Evolutionary conservation across 2,329 filamentous ascomycete species (phyloP), one percentile per base, ranked within the genome.

Genomic region (Fusarium succisae): DNA sequence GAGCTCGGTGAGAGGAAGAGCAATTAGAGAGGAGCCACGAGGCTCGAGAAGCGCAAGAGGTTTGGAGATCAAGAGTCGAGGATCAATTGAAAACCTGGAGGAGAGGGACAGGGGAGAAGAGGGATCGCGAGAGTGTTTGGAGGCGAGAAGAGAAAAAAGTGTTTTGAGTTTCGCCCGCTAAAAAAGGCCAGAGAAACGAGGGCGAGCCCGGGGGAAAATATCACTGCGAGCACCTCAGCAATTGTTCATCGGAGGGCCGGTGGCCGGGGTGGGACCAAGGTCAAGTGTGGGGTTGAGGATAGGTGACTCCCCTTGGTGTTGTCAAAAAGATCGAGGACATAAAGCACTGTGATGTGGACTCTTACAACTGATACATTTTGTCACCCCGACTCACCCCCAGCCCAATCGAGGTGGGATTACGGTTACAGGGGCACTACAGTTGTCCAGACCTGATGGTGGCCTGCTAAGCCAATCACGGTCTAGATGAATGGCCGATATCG

Each of bases 401-500:
- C 22, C 48, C n/a, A 51, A 32, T 51, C 47, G 47, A 51, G 28
- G 47, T 32, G 28, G 22, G 22, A 24, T 24, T 32, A 51, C 47
- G 1, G 48, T 32, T 51, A 51, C 48, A 51, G 48, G 48, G 48
- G 48, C 48, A 35, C n/a, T 12, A 15, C 17, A 51, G 48, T 51
- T 35, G 30, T 35, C 48, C 30, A 51, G 48, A 20, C 48, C 48
- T 51, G 30, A 51, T 51, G 48, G 48, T 51, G n/a, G 30, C 30
- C 30, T 51, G 30, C 48, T 51, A 35, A 14, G 48, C 48, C 48
- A 51, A 51, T 51, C 48, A 51, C 3, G 48, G 48, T 24, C 48
- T 51, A 51, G 48, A 35, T 51, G 48, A 51, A 51, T 24, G 48
- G 48, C 48, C 48, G 48, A 51, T 51, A 51, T 51, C 48, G 48